These are phyloP conservation scores for Hanseniaspora guilliermondii DNA, from an alignment of 805 yeast genomes.

Conservation along the genomic window DNA sequence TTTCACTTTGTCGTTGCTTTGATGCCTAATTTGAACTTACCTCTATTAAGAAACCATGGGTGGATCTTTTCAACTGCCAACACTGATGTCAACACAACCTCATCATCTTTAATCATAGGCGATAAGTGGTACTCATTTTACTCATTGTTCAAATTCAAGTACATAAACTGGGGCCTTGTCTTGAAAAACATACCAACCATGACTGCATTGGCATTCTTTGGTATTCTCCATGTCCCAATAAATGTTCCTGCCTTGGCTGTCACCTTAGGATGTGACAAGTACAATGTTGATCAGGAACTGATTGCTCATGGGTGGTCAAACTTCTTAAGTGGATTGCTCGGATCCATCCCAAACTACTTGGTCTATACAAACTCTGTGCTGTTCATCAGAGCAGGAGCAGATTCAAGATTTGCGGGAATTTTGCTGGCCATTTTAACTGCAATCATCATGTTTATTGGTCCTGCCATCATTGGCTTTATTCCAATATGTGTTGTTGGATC, in stretches of 20 bases:
- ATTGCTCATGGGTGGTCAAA: conserved; percentile 93
- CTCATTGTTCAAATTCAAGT: conserved; percentile 49
- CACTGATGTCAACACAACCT: background rate
- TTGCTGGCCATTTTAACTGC: conserved; percentile 73
- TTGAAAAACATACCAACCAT: conserved; percentile 71
- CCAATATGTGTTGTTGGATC: conserved; percentile 96
- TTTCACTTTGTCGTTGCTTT: conserved; percentile 59
- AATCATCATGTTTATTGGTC: conserved; percentile 74
- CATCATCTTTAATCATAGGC: background rate
- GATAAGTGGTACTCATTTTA: conserved; percentile 78
- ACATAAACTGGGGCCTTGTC: conserved; percentile 66
- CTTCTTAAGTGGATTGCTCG: conserved; percentile 65
- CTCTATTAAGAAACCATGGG: conserved; percentile 53
- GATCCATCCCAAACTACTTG: conserved; percentile 85
- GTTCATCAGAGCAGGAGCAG: conserved; percentile 91
- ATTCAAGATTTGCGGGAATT: conserved; percentile 78
- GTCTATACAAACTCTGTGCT: conserved; percentile 89
- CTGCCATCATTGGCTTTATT: conserved; percentile 81
- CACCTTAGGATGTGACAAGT: conserved; percentile 65
- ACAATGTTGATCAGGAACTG: conserved; percentile 84
- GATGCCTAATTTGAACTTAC: conserved; percentile 54
- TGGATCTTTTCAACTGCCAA: conserved; percentile 53
- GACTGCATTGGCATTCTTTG: conserved; percentile 92
- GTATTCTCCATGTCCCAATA: conserved; percentile 90
- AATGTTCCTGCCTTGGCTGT: conserved; percentile 96